Base-by-base conservation (phyloP, 176 grass and related monocot species). In the Oryza meridionalis region DNA sequence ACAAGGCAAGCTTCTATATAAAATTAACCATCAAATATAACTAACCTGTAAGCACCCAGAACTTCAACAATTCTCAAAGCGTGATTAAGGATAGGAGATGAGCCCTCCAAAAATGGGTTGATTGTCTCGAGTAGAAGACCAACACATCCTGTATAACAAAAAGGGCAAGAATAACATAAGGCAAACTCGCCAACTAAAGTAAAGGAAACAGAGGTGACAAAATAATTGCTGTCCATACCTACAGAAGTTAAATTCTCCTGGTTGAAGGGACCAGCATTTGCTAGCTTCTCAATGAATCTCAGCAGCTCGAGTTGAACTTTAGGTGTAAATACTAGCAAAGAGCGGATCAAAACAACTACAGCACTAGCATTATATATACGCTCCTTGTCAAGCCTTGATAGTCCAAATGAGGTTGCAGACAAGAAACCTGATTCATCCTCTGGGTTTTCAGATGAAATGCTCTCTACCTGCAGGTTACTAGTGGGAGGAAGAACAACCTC, bases 191-290 rank as follows among this genome's bases (percentile, higher is more conserved):
- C 38, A 69, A 84, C 71, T 9, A 9, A 37, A 86, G 13, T 82
- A 21, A 29, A 13, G 67, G 62, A 24, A 81, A 65, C 73, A 79
- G 73, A 63, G 32, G 51, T 86, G 78, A 78, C 44, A 82, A 80
- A 80, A 71, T 16, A 88, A 68, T 9, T 82, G 67, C 22, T 68
- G 72, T 40, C 26, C 94, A 74, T 91, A 99, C 97, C 97, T 80
- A 96, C 97, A 84, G 91, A 92, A 94, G 93, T 96, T 84, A 99
- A 89, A 85, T 96, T 99, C 72, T 99, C 97, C 81, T 94, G 93
- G 88, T 99, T 99, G 78, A 92, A 99, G 67, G 91, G 90, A 31
- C 93, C 91, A 84, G 91, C 82, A 86, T 81, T 86, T 75, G 97
- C 93, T 78, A 99, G 88, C 53, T 89, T 96, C 88, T 91, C 97